Conservation (phyloP, 129 eudicot species). For the Centella asiatica region DNA sequence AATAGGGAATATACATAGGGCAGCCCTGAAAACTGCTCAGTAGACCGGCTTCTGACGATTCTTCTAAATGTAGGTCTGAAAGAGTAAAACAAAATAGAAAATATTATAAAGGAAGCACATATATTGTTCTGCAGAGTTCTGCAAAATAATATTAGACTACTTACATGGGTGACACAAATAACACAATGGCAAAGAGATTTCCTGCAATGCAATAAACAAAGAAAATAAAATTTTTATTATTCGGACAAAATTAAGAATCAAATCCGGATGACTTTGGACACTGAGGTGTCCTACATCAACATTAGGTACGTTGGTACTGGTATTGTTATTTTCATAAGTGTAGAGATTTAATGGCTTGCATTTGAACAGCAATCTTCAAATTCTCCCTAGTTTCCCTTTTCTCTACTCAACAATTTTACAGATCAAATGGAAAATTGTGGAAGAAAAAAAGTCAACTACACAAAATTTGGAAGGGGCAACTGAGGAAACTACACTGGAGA, state of each 20-base stretch:
- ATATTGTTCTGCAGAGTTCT: neutral
- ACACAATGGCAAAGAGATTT: slow-evolving; percentile 36
- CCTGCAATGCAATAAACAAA: slow-evolving; percentile 24
- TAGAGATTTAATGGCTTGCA: too few species aligned
- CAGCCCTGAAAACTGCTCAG: slow-evolving; percentile 46
- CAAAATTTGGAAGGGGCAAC: neutral
- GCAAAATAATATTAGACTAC: neutral
- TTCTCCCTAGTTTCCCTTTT: neutral
- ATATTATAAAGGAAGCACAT: neutral
- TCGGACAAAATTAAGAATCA: neutral
- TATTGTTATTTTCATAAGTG: too few species aligned
- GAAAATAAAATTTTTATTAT: slow-evolving; percentile 1
- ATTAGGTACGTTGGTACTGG: neutral
- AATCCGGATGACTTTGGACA: neutral
- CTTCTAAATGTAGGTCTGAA: slow-evolving; percentile 49
- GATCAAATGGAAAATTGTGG: neutral
- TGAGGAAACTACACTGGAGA: neutral
- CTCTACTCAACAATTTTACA: too few species aligned
- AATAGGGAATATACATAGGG: slow-evolving; percentile 46
- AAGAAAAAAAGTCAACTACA: neutral
- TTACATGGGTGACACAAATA: slow-evolving; percentile 49
- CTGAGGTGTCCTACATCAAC: neutral
- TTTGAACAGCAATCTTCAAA: too few species aligned
- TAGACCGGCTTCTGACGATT: slow-evolving; percentile 33
- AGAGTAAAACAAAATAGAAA: neutral